These are phyloP conservation scores for Quercus lobata DNA, from an alignment of 331 rosid species.

Conservation along the genomic window DNA sequence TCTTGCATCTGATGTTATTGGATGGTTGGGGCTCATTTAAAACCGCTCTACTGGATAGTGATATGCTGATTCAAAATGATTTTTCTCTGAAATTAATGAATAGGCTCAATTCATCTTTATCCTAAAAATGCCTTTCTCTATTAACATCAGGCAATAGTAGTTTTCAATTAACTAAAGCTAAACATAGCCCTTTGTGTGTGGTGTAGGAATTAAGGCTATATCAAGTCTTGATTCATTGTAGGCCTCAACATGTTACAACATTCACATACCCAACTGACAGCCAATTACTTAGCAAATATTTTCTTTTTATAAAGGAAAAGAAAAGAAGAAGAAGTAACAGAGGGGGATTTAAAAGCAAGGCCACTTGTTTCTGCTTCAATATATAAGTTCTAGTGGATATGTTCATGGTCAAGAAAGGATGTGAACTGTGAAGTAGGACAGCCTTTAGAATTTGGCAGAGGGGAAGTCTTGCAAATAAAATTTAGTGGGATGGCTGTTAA, in stretches of 20 bases:
- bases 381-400: not conserved
- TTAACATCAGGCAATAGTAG: not conserved
- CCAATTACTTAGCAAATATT: not conserved
- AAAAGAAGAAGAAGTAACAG: not conserved
- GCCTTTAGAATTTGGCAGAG: not conserved
- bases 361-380: not conserved
- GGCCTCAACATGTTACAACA: not conserved
- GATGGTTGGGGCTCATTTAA: not conserved
- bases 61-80: not conserved
- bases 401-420: not conserved
- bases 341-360: not conserved
- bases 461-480: not conserved
- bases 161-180: not conserved
- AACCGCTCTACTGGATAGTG: not conserved
- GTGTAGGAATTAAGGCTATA: not conserved
- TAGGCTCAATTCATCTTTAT: not conserved
- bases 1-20: not conserved
- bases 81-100: not conserved
- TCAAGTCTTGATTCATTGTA: not conserved
- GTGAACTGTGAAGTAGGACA: not conserved
- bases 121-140: not conserved
- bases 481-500: not conserved
- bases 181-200: not conserved
- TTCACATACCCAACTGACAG: not conserved
- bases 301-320: not conserved